Conservation (phyloP, 1,139 yeast genomes). For the Lodderomyces beijingensis region DNA sequence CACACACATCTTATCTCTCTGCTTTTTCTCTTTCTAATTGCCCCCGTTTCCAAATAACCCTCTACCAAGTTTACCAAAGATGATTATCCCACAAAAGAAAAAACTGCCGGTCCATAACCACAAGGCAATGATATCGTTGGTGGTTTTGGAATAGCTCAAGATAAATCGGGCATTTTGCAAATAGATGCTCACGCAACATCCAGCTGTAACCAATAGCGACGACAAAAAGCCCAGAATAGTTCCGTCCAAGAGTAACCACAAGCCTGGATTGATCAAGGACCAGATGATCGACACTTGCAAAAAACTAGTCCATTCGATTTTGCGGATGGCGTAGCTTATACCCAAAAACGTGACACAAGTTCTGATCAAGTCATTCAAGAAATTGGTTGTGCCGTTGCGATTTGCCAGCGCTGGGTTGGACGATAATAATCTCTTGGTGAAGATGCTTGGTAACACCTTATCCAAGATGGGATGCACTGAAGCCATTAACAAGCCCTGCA, state of each 20-base stretch:
- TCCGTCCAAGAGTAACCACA: constrained; percentile 80
- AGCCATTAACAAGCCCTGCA: constrained; percentile 64
- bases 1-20: no score
- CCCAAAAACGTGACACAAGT: constrained; percentile 77
- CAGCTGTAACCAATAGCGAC: constrained; percentile 38
- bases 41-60: constrained; percentile 28
- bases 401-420: constrained; percentile 26
- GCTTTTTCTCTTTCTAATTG: background rate
- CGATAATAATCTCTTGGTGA: constrained; percentile 25
- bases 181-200: constrained; percentile 36
- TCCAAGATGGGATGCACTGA: constrained; percentile 60
- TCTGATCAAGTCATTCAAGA: constrained; percentile 43
- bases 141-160: constrained; percentile 13
- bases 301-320: constrained; percentile 74
- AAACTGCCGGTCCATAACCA: constrained; percentile 57
- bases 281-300: constrained; percentile 73
- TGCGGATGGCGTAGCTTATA: constrained; percentile 75
- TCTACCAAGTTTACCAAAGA: constrained; percentile 72
- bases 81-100: constrained; percentile 63
- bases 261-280: constrained; percentile 69
- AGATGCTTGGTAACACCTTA: constrained; percentile 32
- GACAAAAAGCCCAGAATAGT: constrained; percentile 62
- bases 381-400: constrained; percentile 18
- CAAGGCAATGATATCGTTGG: constrained; percentile 30
- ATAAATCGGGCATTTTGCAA: constrained; percentile 23